phyloP scores from a whole-genome alignment of 2,329 filamentous ascomycete genomes.

The Elsinoe necatrix region DNA sequence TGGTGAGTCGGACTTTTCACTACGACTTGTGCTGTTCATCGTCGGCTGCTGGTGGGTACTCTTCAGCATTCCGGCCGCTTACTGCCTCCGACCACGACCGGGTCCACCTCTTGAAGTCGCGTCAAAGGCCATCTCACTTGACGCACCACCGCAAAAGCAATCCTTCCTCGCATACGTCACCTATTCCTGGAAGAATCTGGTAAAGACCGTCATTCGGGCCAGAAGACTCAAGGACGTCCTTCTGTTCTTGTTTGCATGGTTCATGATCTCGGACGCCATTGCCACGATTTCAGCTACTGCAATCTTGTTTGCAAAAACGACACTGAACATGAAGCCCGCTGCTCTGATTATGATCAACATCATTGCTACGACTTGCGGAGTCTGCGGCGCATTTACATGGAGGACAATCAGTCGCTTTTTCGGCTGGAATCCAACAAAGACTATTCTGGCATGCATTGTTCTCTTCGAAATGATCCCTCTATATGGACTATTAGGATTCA shows the following conservation, averaged over 20 bases:
- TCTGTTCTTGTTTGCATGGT: constrained; percentile 82
- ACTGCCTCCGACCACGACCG: constrained; percentile 81
- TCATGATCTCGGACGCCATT: constrained; percentile 85
- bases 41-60: constrained; percentile 88
- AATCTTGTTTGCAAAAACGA: constrained; percentile 90
- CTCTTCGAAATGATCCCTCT: constrained; percentile 88
- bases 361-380: constrained; percentile 74
- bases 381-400: constrained; percentile 86
- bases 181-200: constrained; percentile 81
- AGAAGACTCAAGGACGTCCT: constrained; percentile 63
- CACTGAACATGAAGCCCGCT: constrained; percentile 80
- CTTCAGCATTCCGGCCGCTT: constrained; percentile 79
- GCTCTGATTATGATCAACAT: constrained; percentile 89
- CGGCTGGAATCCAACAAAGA: constrained; percentile 68
- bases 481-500: constrained; percentile 81
- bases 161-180: constrained; percentile 64
- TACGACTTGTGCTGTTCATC: constrained; percentile 76
- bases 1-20: constrained; percentile 71
- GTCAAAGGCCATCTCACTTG: constrained; percentile 11
- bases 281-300: constrained; percentile 92
- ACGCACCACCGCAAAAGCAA: constrained; percentile 14
- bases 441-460: constrained; percentile 82
- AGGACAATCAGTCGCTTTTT: constrained; percentile 64
- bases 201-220: constrained; percentile 68
- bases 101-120: constrained; percentile 58